Percentiles rank a stretch among this genome's conserved stretches.
Conservation (phyloP, 176 grass and related monocot species). For the Thalia dealbata region DNA sequence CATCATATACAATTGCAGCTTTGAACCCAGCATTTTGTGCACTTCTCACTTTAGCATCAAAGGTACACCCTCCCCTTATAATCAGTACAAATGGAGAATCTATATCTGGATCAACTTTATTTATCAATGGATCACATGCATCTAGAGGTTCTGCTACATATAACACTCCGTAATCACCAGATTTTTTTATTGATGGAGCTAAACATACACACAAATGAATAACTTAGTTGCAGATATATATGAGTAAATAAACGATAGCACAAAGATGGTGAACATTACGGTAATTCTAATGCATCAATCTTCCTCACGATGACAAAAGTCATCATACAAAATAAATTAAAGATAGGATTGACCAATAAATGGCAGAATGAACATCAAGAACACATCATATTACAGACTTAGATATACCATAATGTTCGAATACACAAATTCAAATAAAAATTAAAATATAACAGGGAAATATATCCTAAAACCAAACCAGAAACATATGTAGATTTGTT, state of each 20-base stretch:
- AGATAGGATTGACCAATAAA: background rate
- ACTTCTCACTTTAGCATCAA: constrained; percentile 83
- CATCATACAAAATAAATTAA: too few relatives aligned
- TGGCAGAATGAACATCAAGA: background rate
- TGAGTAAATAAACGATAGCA: background rate
- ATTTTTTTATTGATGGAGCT: constrained; percentile 75
- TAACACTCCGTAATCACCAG: constrained; percentile 59
- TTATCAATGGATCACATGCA: constrained; percentile 55
- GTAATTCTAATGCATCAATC: background rate
- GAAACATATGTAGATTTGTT: too few relatives aligned
- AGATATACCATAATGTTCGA: too few relatives aligned
- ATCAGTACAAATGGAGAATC: constrained; percentile 51
- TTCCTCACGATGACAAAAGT: background rate
- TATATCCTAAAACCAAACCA: too few relatives aligned
- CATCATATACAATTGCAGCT: constrained; percentile 75
- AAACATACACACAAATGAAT: constrained; percentile 10
- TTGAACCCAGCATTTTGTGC: constrained; percentile 87
- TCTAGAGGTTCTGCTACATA: constrained; percentile 65
- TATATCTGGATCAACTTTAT: constrained; percentile 28
- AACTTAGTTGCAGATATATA: background rate
- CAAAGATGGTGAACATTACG: background rate
- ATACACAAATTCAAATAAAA: too few relatives aligned
- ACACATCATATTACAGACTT: background rate
- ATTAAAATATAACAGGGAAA: too few relatives aligned
- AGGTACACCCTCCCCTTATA: constrained; percentile 75